Evolutionary conservation across 495 filamentous ascomycete species (phyloP).

Genomic region (Penicillium paradoxum): DNA sequence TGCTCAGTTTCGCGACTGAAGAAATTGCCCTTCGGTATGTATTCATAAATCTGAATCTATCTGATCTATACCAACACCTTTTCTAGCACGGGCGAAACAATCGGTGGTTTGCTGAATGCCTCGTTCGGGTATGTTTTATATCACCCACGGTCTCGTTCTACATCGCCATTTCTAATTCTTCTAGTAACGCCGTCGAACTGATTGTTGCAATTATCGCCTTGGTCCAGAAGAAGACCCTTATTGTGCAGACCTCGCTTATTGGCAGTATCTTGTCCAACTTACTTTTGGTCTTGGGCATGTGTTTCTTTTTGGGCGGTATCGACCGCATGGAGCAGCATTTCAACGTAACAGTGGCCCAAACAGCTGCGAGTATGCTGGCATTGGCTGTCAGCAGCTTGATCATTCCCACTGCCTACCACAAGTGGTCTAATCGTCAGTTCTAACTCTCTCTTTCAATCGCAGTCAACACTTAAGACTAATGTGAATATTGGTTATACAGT

Average conservation of each 20-base stretch:
- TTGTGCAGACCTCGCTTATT: constrained; percentile 89
- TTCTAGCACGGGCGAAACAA: constrained; percentile 61
- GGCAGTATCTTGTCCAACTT: constrained; percentile 90
- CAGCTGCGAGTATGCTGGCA: constrained; percentile 75
- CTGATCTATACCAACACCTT: background rate
- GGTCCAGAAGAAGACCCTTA: constrained; percentile 64
- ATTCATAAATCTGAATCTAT: background rate
- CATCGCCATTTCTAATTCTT: constrained; percentile 9
- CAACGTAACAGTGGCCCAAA: constrained; percentile 91
- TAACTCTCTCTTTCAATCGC: background rate
- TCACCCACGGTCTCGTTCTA: background rate
- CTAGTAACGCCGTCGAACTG: constrained; percentile 77
- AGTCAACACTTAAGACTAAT: background rate
- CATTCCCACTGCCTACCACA: constrained; percentile 81
- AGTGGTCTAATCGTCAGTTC: constrained; percentile 41
- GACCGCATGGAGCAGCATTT: constrained; percentile 79
- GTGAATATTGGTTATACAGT: background rate
- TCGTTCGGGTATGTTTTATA: constrained; percentile 65
- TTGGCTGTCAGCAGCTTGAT: constrained; percentile 76
- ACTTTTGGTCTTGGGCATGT: constrained; percentile 88
- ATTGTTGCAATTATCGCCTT: constrained; percentile 87
- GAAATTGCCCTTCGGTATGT: constrained; percentile 48
- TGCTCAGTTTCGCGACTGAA: constrained; percentile 53
- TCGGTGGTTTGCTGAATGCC: constrained; percentile 84
- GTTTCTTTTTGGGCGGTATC: constrained; percentile 84